Percentiles rank a stretch among this genome's conserved stretches.
Conservation (phyloP, 768 basidiomycete genomes). For the Trametes coccinea region DNA sequence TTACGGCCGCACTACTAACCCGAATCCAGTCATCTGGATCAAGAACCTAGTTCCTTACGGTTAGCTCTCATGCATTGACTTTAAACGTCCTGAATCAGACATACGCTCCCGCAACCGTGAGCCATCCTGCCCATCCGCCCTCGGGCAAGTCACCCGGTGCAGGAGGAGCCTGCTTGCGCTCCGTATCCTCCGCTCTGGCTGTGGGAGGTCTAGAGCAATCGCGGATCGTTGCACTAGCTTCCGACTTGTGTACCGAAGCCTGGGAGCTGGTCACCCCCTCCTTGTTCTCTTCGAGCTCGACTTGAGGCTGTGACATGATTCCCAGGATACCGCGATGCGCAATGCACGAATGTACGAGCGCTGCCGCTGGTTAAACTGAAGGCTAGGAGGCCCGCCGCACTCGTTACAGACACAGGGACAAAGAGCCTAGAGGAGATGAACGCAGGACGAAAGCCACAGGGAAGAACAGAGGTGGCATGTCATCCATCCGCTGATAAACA, state of each 20-base stretch:
- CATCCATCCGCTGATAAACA: background rate
- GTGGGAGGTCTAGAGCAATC: constrained; percentile 1
- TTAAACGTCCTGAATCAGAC: constrained; percentile 10
- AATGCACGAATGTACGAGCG: background rate
- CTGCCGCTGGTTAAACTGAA: no score
- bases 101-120: constrained; percentile 21
- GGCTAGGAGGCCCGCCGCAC: no score
- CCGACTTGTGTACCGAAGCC: constrained; percentile 6
- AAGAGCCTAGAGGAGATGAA: no score
- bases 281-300: background rate
- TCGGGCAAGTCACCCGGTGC: constrained; percentile 19
- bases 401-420: no score
- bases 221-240: background rate
- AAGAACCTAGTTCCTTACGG: constrained; percentile 24
- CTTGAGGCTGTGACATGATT: background rate
- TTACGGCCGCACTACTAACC: constrained; percentile 5
- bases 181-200: background rate
- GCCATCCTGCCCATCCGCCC: constrained; percentile 28
- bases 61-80: background rate
- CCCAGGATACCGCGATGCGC: background rate
- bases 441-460: no score
- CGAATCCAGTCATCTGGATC: constrained; percentile 25
- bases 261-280: background rate
- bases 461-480: background rate
- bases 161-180: background rate